These are phyloP conservation scores for Diutina sp. DNA, from an alignment of 1,139 yeast genomes.

Conservation along the genomic window DNA sequence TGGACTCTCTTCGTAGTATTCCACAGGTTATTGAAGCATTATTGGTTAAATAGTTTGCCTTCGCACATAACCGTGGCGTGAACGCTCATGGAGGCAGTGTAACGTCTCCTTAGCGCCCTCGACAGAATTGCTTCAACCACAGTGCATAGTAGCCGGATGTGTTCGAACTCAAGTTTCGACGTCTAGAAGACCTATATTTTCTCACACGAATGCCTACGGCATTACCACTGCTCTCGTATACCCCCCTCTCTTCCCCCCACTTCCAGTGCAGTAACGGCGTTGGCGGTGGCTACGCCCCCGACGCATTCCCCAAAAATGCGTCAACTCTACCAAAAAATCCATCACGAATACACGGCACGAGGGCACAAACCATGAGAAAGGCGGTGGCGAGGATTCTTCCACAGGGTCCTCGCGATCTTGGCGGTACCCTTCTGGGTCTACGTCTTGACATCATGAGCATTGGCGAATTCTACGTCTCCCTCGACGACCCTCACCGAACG, in stretches of 20 bases:
- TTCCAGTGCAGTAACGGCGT: neutral
- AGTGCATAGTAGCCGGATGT: no score
- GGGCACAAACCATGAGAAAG: neutral
- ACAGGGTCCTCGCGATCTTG: neutral
- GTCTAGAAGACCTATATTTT: no score
- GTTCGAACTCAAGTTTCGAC: no score
- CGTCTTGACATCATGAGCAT: conserved; percentile 29
- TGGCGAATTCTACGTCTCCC: conserved; percentile 53
- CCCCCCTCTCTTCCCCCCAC: neutral
- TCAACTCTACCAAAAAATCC: neutral
- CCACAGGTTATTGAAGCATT: neutral
- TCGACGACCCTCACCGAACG: conserved; percentile 62
- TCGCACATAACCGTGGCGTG: neutral
- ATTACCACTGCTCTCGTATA: neutral
- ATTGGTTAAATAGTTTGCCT: neutral
- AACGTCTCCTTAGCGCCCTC: neutral
- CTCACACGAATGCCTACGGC: no score
- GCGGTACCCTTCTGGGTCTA: neutral
- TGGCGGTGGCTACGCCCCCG: neutral
- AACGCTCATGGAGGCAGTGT: neutral
- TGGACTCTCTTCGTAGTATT: neutral
- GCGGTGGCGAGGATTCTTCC: conserved; percentile 2
- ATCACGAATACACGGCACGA: neutral
- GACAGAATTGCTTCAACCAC: no score
- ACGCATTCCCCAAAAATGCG: neutral